Conservation (phyloP, 148 eudicot species). For the Limonium bicolor region DNA sequence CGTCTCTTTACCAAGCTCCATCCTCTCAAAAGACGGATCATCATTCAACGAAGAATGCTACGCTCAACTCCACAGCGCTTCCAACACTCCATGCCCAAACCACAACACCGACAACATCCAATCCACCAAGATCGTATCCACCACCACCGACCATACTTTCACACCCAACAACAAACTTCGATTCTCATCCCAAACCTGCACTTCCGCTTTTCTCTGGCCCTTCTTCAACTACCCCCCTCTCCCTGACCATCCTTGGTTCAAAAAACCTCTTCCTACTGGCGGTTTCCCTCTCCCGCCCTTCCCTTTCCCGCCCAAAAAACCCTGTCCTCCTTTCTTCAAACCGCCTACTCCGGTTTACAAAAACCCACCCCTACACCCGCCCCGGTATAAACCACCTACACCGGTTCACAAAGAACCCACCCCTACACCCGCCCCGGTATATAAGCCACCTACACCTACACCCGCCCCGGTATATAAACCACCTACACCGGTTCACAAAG, state of each 20-base stretch:
- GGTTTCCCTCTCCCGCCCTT: constrained; percentile 2
- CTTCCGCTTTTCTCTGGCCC: constrained; percentile 30
- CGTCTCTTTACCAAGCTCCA: constrained; percentile 13
- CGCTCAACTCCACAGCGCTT: constrained; percentile 33
- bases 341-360: constrained; percentile 1
- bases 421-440: constrained; percentile 5
- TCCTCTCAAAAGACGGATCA: constrained; percentile 8
- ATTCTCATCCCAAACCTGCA: constrained; percentile 23
- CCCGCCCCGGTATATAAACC: background rate
- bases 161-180: constrained; percentile 15
- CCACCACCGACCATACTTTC: constrained; percentile 9
- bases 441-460: constrained; percentile 10
- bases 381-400: too few species aligned
- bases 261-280: constrained; percentile 7
- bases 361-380: background rate
- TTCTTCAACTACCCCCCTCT: constrained; percentile 16
- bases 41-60: constrained; percentile 23
- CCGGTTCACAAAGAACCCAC: background rate
- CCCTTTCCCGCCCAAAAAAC: constrained; percentile 4
- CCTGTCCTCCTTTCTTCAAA: constrained; percentile 11
- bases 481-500: background rate
- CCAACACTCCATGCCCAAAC: constrained; percentile 18
- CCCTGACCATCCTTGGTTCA: background rate
- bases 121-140: constrained; percentile 15
- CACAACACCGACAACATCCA: constrained; percentile 14